phyloP scores from a whole-genome alignment of 106 monocot species.

The Apostasia shenzhenica region DNA sequence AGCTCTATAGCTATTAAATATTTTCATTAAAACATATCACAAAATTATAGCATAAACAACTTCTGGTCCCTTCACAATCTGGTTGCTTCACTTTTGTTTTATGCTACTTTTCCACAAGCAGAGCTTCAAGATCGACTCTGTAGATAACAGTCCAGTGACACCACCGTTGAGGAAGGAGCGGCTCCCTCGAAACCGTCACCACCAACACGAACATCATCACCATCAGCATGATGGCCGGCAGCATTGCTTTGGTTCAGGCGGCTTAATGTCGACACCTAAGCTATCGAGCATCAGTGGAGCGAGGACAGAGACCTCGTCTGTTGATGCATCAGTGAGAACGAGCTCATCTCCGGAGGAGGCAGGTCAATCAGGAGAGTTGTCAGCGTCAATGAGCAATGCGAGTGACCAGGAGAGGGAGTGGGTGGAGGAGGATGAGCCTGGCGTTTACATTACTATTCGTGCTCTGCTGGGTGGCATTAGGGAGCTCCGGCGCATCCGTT shows the following conservation, averaged over 20 bases:
- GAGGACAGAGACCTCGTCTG: slow-evolving; percentile 71
- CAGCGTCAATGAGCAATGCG: slow-evolving; percentile 67
- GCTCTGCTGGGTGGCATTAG: slow-evolving; percentile 63
- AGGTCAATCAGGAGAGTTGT: slow-evolving; percentile 63
- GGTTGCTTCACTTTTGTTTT: not conserved
- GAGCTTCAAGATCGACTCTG: slow-evolving; percentile 66
- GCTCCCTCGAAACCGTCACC: slow-evolving; percentile 12
- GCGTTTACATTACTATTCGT: slow-evolving; percentile 91
- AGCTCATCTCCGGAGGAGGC: slow-evolving; percentile 59
- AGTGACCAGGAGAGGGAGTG: slow-evolving; percentile 91
- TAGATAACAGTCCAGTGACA: slow-evolving; percentile 62
- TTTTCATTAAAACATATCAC: too few relatives aligned
- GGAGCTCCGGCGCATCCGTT: slow-evolving; percentile 89
- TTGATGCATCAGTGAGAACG: slow-evolving; percentile 59
- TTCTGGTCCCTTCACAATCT: not conserved
- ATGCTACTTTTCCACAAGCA: slow-evolving; percentile 5
- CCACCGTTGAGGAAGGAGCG: slow-evolving; percentile 60
- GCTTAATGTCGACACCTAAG: slow-evolving; percentile 64
- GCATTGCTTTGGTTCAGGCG: slow-evolving; percentile 25
- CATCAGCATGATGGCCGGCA: slow-evolving; percentile 11
- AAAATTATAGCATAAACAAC: not conserved
- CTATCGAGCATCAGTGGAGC: slow-evolving; percentile 84
- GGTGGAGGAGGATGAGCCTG: slow-evolving; percentile 98
- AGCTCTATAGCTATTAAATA: too few relatives aligned
- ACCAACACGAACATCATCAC: slow-evolving; percentile 5